Conservation (phyloP, 805 yeast genomes). For the Saturnispora sanitii region DNA sequence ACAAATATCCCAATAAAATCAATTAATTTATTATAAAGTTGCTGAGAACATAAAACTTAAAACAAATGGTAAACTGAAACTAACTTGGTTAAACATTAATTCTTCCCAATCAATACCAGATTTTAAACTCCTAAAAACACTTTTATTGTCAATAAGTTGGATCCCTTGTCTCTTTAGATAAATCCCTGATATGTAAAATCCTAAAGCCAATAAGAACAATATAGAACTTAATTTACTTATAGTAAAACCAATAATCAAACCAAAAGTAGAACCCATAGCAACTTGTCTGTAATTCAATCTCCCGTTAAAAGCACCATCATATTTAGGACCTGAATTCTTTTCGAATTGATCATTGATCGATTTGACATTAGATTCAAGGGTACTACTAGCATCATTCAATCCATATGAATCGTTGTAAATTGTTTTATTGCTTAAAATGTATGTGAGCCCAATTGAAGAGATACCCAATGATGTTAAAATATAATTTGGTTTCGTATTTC, state of each 20-base stretch:
- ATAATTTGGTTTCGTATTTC: no score
- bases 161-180: slow-evolving; percentile 49
- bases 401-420: slow-evolving; percentile 15
- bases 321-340: slow-evolving; percentile 15
- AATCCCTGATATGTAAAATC: slow-evolving; percentile 36
- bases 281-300: slow-evolving; percentile 50
- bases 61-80: slow-evolving; percentile 50
- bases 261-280: slow-evolving; percentile 53
- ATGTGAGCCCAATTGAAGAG: slow-evolving; percentile 14
- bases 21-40: neutral
- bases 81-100: slow-evolving; percentile 48
- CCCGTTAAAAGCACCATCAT: slow-evolving; percentile 34
- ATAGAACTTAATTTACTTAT: slow-evolving; percentile 52
- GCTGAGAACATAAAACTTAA: slow-evolving; percentile 51
- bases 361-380: slow-evolving; percentile 6
- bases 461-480: slow-evolving; percentile 16
- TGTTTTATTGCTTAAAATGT: slow-evolving; percentile 14
- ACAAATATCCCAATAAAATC: neutral
- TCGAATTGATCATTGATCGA: neutral
- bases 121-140: slow-evolving; percentile 8
- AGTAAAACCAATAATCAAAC: slow-evolving; percentile 47
- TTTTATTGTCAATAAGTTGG: slow-evolving; percentile 4
- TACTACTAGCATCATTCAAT: slow-evolving; percentile 5
- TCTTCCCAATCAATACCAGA: slow-evolving; percentile 18
- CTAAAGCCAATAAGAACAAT: slow-evolving; percentile 40